Conservation (phyloP, 352 stramenopile genomes). For the Globisporangium nodosum region DNA sequence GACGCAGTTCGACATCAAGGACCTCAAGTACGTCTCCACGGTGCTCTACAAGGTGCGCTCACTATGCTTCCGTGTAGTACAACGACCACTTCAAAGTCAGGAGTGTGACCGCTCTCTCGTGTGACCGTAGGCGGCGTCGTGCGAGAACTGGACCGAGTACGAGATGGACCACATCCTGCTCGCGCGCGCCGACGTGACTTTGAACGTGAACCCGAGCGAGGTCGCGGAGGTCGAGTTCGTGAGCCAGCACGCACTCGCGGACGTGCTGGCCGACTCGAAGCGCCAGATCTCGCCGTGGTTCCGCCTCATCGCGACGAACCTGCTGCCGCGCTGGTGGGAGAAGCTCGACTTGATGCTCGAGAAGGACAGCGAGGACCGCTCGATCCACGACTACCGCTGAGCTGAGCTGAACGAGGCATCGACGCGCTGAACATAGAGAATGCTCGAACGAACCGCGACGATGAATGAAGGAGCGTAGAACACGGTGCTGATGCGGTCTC, state of each 20-base stretch:
- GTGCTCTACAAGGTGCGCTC: conserved; percentile 95
- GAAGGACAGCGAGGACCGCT: conserved; percentile 39
- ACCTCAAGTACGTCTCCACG: conserved; percentile 96
- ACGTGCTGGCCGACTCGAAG: conserved; percentile 46
- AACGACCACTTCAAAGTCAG: too few species aligned
- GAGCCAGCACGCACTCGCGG: conserved; percentile 42
- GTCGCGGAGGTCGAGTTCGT: conserved; percentile 91
- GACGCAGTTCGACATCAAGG: conserved; percentile 62
- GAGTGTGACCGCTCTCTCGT: conserved; percentile 18
- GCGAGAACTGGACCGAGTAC: conserved; percentile 95
- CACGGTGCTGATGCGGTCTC: too few species aligned
- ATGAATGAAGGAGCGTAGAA: too few species aligned
- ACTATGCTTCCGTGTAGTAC: not conserved
- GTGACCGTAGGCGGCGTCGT: conserved; percentile 44
- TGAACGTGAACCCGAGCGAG: conserved; percentile 93
- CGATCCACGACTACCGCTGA: conserved; percentile 62
- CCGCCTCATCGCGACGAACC: conserved; percentile 57
- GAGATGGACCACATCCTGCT: conserved; percentile 99
- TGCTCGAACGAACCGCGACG: too few species aligned
- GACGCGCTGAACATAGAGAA: too few species aligned
- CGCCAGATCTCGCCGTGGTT: conserved; percentile 84
- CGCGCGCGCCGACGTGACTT: conserved; percentile 64
- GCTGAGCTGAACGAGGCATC: too few species aligned
- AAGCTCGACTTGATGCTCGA: conserved; percentile 55
- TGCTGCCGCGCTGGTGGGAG: conserved; percentile 72